Evolutionary conservation across 2,329 filamentous ascomycete genomes (phyloP).

Genomic region (Blastomyces gilchristii): DNA sequence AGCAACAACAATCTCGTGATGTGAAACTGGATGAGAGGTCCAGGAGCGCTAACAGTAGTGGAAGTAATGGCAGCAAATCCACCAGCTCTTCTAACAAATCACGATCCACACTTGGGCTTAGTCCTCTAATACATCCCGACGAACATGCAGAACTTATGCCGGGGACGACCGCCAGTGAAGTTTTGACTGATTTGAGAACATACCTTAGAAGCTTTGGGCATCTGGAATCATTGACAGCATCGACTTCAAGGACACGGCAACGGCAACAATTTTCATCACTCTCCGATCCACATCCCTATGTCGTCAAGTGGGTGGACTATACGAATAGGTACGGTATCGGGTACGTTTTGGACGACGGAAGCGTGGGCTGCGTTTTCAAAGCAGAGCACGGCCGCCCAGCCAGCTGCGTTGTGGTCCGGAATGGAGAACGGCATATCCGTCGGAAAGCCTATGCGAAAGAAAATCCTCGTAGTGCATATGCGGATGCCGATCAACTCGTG

Average conservation of each 20-base stretch:
- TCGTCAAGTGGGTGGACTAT: slow-evolving; percentile 46
- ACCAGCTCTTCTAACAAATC: slow-evolving; percentile 12
- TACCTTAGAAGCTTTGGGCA: slow-evolving; percentile 30
- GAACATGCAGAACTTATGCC: slow-evolving; percentile 31
- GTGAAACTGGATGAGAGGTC: neutral
- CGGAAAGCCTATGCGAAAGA: slow-evolving; percentile 34
- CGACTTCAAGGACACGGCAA: slow-evolving; percentile 18
- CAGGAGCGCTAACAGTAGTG: neutral
- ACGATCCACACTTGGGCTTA: slow-evolving; percentile 21
- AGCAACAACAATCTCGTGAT: neutral
- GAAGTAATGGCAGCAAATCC: slow-evolving; percentile 8
- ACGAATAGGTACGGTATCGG: slow-evolving; percentile 44
- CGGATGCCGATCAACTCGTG: slow-evolving; percentile 36
- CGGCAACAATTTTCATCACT: slow-evolving; percentile 20
- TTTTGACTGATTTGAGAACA: slow-evolving; percentile 30
- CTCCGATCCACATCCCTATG: slow-evolving; percentile 34
- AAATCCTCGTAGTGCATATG: slow-evolving; percentile 24
- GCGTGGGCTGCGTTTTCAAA: slow-evolving; percentile 42
- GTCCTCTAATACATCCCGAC: slow-evolving; percentile 30
- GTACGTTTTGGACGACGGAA: slow-evolving; percentile 43
- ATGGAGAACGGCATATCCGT: slow-evolving; percentile 39
- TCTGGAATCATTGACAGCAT: slow-evolving; percentile 13
- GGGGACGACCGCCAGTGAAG: slow-evolving; percentile 31
- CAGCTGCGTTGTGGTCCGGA: slow-evolving; percentile 37
- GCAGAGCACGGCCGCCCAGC: slow-evolving; percentile 36